phyloP scores from a whole-genome alignment of 805 yeast species.

The Pichia nakasei region DNA sequence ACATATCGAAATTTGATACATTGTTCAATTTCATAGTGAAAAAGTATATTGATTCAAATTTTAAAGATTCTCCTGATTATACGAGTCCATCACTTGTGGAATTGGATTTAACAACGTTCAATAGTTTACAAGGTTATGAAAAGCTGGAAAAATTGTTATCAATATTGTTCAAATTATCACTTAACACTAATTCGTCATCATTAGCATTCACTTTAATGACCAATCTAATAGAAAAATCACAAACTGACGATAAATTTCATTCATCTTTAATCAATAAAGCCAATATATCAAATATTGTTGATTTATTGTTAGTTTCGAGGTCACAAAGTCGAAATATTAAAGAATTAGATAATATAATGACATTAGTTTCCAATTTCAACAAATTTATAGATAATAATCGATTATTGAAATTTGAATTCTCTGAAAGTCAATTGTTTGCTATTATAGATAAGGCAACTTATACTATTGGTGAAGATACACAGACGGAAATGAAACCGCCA shows the following conservation, averaged over 20 bases:
- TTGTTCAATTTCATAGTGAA: not conserved
- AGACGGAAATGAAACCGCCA: not conserved
- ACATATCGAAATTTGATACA: no score
- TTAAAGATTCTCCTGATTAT: not conserved
- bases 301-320: not conserved
- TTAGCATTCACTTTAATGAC: not conserved
- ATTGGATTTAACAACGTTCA: no score
- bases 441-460: slow-evolving; percentile 12
- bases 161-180: not conserved
- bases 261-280: no score
- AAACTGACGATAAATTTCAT: not conserved
- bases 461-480: not conserved
- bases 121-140: not conserved
- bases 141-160: not conserved
- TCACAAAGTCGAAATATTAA: not conserved
- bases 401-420: not conserved
- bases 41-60: no score
- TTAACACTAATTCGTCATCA: not conserved
- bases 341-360: slow-evolving; percentile 8
- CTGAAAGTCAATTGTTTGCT: slow-evolving; percentile 5
- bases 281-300: not conserved
- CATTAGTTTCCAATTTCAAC: slow-evolving; percentile 9
- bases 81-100: not conserved
- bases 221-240: not conserved
- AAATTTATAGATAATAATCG: slow-evolving; percentile 6